Evolutionary conservation across 768 basidiomycete species (phyloP), one percentile per base, ranked within the genome.

Genomic region (Russula olivacea): DNA sequence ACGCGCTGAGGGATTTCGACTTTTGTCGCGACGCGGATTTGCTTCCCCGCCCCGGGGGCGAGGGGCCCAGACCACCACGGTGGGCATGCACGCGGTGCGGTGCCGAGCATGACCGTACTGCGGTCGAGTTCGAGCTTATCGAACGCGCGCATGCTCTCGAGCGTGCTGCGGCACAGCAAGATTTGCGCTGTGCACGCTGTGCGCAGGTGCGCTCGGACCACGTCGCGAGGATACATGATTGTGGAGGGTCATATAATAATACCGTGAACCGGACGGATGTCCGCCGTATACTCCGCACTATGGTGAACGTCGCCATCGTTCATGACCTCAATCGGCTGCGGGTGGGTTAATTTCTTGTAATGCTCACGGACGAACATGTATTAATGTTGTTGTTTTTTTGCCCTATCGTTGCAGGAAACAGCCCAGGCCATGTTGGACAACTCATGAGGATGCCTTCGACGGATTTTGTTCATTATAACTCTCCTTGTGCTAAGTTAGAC

Each of bases 21-120:
- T 90, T 99, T 70, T 98, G 96, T 72, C 84, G 96, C 17, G 96
- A 98, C 74, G 81, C 85, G 12, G 89, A 93, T 62, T 79, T 97
- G 45, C 78, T 92, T 48, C 86, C 91, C 11, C 75, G 79, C 69
- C 66, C 75, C 63, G 74, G 81, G 41, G 75, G 80, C 63, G 74
- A 81, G 40, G 75, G 80, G 8, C 5, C 15, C 38, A 40, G 38
- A 40, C 76, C 79, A 19, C 70, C 75, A 21, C 83, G 81, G 59
- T 93, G 90, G 92, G 71, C 76, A 15, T 91, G 93, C 70, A 75
- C 78, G 55, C 76, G 76, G 58, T 97, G 94, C 68, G 83, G 83
- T 21, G 86, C 87, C 36, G 91, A 97, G 73, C 96, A 93, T 73
- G 95, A 99, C 71, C 83, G 88, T n/a, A 75, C 79, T 9, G 81